A percentile compares a stretch with the other conserved stretches of the same genome.
phyloP scores from a whole-genome alignment of 768 basidiomycete species.

The Hypsizygus marmoreus region DNA sequence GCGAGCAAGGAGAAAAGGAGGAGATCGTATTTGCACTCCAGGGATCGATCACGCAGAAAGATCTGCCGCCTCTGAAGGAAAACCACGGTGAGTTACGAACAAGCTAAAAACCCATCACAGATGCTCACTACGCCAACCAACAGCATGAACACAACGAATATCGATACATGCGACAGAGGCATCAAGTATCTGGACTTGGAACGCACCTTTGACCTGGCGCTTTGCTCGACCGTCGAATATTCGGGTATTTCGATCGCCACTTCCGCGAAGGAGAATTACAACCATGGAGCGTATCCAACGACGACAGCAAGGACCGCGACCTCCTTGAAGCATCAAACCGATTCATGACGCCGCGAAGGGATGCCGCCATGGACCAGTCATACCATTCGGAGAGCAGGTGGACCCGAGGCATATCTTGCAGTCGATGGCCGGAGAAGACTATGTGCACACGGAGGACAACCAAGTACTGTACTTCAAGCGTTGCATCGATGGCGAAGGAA shows the following conservation, averaged over 20 bases:
- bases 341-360: constrained; percentile 10
- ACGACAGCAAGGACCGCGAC: not conserved
- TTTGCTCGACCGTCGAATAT: constrained; percentile 3
- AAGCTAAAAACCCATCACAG: too few relatives aligned
- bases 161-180: constrained; percentile 1
- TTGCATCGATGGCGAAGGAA: not conserved
- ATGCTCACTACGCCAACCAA: too few relatives aligned
- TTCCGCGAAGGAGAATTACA: constrained; percentile 3
- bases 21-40: not conserved
- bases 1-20: not conserved
- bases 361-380: not conserved
- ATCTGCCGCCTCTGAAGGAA: constrained; percentile 1
- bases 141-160: not conserved
- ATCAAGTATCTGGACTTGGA: not conserved
- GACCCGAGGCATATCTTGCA: constrained; percentile 13
- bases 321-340: constrained; percentile 7
- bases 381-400: constrained; percentile 7
- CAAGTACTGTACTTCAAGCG: constrained; percentile 9
- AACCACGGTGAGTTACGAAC: not conserved
- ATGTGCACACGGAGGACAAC: constrained; percentile 15
- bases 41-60: not conserved
- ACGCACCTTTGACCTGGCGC: constrained; percentile 4
- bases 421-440: constrained; percentile 2
- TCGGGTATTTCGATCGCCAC: constrained; percentile 3
- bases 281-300: not conserved